Percentiles rank a stretch among this genome's conserved stretches.
Conservation (phyloP, 441 rosid species). For the Arabidopsis lyrata region DNA sequence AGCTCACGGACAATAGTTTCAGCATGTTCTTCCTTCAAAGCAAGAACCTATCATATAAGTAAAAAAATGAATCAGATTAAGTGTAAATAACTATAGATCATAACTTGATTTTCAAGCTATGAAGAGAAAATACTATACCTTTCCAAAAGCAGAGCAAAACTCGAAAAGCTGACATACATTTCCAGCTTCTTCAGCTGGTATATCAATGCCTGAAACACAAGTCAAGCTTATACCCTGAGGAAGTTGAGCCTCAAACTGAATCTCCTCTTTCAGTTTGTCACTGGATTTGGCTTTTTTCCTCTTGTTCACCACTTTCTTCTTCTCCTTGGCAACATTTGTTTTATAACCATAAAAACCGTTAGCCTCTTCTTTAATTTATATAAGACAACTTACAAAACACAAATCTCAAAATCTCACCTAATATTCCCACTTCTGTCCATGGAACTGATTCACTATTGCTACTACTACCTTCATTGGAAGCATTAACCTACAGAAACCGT, state of each 20-base stretch:
- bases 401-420: neutral
- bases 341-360: neutral
- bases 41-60: neutral
- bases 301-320: too few relatives aligned
- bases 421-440: neutral
- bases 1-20: neutral
- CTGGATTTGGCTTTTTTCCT: slow-evolving; percentile 10
- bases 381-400: neutral
- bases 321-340: slow-evolving; percentile 30
- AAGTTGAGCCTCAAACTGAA: slow-evolving; percentile 46
- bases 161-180: slow-evolving; percentile 60
- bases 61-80: neutral
- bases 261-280: slow-evolving; percentile 35
- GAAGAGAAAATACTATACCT: neutral
- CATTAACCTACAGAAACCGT: slow-evolving; percentile 26
- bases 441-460: neutral
- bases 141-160: neutral
- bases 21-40: neutral
- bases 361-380: neutral
- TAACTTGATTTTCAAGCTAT: neutral
- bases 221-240: slow-evolving; percentile 56
- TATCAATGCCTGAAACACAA: slow-evolving; percentile 57
- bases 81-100: neutral
- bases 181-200: slow-evolving; percentile 58
- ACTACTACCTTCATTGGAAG: slow-evolving; percentile 19